A percentile compares a stretch with the other conserved stretches of the same genome.
Conservation (phyloP, 2,329 filamentous ascomycete species). For the Cordyceps tenuipes region DNA sequence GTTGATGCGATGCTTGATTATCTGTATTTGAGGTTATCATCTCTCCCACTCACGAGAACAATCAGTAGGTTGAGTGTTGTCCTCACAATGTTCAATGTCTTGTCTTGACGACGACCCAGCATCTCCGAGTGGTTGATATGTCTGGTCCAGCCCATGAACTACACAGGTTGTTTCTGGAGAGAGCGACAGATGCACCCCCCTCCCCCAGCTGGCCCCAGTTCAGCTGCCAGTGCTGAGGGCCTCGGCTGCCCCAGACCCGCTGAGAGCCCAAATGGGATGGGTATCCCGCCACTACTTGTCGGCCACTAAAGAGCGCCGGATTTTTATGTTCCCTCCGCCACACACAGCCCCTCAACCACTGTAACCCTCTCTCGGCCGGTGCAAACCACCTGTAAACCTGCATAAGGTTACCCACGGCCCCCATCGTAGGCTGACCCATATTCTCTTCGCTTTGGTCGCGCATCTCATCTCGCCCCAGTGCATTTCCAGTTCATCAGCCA, state of each 20-base stretch:
- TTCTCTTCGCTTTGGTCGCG: not conserved
- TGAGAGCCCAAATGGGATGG: not conserved
- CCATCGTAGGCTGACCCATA: not conserved
- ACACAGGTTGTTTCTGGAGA: not conserved
- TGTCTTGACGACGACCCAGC: not conserved
- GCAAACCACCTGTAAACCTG: not conserved
- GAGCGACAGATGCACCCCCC: not conserved
- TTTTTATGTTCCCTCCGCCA: not conserved
- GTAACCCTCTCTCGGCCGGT: not conserved
- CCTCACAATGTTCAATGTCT: too few species aligned
- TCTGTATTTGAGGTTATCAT: too few species aligned
- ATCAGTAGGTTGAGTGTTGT: too few species aligned
- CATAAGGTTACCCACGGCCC: not conserved
- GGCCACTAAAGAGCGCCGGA: not conserved
- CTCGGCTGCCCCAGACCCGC: conserved; percentile 7
- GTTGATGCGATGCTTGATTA: too few species aligned
- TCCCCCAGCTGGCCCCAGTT: not conserved
- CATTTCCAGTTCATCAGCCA: not conserved
- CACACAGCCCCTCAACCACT: not conserved
- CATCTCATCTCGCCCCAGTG: not conserved
- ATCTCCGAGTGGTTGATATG: not conserved
- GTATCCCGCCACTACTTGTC: not conserved
- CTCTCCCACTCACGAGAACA: too few species aligned
- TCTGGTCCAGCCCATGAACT: not conserved
- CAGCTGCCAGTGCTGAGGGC: not conserved